These are phyloP conservation scores for Streptanthus diversifolius DNA, from an alignment of 345 rosid species.

Conservation along the genomic window DNA sequence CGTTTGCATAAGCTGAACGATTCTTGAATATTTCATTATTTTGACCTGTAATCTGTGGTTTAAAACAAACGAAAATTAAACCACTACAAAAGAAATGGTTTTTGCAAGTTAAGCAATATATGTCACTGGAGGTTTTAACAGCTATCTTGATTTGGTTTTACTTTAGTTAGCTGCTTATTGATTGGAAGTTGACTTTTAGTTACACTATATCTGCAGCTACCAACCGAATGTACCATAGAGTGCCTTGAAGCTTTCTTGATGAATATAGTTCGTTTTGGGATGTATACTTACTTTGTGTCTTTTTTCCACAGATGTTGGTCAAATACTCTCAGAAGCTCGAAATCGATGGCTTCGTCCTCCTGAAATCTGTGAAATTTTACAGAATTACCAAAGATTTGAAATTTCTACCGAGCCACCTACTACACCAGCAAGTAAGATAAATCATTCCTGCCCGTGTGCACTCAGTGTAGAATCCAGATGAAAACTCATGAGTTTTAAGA, in stretches of 20 bases:
- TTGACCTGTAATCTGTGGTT: neutral
- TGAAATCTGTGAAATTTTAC: conserved; percentile 89
- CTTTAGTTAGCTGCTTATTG: conserved; percentile 2
- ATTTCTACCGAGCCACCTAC: conserved; percentile 78
- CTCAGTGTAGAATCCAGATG: neutral
- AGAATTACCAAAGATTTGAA: conserved; percentile 49
- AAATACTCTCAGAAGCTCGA: conserved; percentile 77
- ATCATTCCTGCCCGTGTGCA: neutral
- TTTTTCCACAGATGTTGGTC: conserved; percentile 60
- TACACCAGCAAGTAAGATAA: conserved; percentile 60
- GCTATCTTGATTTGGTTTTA: conserved; percentile 3
- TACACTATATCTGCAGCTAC: neutral
- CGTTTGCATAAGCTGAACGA: neutral
- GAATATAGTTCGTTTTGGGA: neutral
- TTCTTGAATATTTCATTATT: neutral
- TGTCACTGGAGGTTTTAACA: neutral
- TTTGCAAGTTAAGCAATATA: neutral
- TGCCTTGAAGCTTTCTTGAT: conserved; percentile 5
- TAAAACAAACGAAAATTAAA: neutral
- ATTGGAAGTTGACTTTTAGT: neutral
- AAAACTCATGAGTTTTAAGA: neutral
- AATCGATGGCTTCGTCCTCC: conserved; percentile 92
- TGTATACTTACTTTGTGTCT: neutral
- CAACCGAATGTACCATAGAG: neutral
- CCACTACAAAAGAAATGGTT: neutral